Base-by-base conservation (phyloP, 2,329 filamentous ascomycete genomes). In the Colletotrichum falcatum region DNA sequence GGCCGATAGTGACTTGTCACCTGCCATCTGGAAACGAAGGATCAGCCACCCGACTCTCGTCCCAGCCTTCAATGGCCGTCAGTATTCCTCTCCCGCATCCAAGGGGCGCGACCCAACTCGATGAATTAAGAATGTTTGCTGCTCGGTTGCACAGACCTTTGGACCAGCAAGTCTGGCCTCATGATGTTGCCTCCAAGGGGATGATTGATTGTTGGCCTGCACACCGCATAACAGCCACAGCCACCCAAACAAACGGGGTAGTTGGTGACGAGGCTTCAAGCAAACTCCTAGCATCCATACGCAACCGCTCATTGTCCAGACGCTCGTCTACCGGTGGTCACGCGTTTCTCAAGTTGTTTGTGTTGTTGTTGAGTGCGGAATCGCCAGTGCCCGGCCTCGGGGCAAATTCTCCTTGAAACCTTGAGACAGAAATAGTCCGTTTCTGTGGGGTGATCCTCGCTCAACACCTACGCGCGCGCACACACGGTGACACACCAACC, bases 1-100 rank as follows among this genome's bases (percentile, higher is more conserved):
- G 56, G 18, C 56, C 26, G 42, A 26, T 35, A 58, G 35, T 62
- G 37, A 35, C 42, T 56, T 62, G 67, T 67, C 67, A 59, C 37
- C 67, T 67, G 58, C 53, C 67, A 58, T 35, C 33, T 46, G 33
- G 35, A 58, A 64, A 37, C 66, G 49, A 61, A 67, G 64, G 64
- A 62, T 67, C 67, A 70, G 64, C 64, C 67, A 70, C 64, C 64
- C 64, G 59, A 33, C 26, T 48, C 61, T 37, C 35, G 18, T 37
- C 37, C 44, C 30, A 46, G 28, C 53, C 35, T 33, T 39, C 44
- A 54, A 62, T 58, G 59, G 3, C 64, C 53, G 64, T 70, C 20
- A 11, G n/a, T 46, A 26, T 59, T 35, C 23, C 16, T 58, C n/a
- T n/a, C n/a, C 37, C 35, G 53, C 16, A 51, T 42, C 49, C 37